A percentile compares a stretch with the other conserved stretches of the same genome.
phyloP scores from a whole-genome alignment of 1,284 basidiomycete genomes.

The Puccinia coronata region DNA sequence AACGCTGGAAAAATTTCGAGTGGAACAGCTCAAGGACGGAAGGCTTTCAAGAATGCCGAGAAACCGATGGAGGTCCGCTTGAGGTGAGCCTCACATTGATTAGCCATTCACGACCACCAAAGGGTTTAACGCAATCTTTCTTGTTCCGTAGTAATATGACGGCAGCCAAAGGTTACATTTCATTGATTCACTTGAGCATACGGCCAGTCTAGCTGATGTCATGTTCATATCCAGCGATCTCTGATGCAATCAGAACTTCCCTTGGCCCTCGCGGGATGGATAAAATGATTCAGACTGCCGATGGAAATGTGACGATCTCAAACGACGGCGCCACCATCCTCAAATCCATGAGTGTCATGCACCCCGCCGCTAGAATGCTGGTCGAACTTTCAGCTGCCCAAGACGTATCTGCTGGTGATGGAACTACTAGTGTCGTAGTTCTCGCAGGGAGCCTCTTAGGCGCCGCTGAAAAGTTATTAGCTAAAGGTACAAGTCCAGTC shows the following conservation, averaged over 20 bases:
- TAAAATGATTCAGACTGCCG: constrained; percentile 93
- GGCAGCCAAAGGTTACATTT: constrained; percentile 51
- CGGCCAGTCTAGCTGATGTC: neutral
- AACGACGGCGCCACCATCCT: constrained; percentile 99
- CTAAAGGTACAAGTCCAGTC: constrained; percentile 68
- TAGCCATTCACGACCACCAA: constrained; percentile 42
- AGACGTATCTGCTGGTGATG: constrained; percentile 98
- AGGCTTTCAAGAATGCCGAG: constrained; percentile 59
- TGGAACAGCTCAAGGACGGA: constrained; percentile 43
- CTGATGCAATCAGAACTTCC: constrained; percentile 94
- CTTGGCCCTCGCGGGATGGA: constrained; percentile 98
- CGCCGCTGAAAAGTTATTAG: constrained; percentile 94
- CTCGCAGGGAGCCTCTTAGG: constrained; percentile 88
- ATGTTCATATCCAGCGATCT: constrained; percentile 71
- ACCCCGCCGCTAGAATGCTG: constrained; percentile 98
- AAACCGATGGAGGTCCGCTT: constrained; percentile 59
- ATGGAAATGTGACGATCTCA: constrained; percentile 95
- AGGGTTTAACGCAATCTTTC: neutral
- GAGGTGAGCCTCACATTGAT: constrained; percentile 51
- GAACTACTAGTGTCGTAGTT: constrained; percentile 98
- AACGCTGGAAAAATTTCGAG: constrained; percentile 12
- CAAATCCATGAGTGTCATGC: constrained; percentile 93
- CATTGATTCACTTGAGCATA: constrained; percentile 22
- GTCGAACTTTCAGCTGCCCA: constrained; percentile 97
- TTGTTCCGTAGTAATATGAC: constrained; percentile 40